A percentile compares a stretch with the other conserved stretches of the same genome.
Conservation (phyloP, 305 asterid species). For the Solanum hybrid region DNA sequence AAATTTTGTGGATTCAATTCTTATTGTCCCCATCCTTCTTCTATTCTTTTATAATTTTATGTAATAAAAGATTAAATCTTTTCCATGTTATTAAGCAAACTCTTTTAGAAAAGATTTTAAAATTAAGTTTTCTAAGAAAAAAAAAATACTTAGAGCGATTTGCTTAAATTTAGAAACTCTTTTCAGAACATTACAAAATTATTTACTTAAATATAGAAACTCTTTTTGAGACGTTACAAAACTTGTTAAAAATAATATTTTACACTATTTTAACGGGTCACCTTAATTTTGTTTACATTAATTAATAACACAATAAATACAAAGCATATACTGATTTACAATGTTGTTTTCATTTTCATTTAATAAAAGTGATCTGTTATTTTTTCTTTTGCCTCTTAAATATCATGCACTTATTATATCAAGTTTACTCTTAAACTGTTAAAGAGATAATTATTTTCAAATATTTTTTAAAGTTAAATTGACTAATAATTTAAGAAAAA, state of each 20-base stretch:
- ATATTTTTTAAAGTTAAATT: not conserved
- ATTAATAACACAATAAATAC: not conserved
- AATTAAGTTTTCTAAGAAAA: not conserved
- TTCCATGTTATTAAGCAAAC: not conserved
- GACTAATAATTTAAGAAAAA: not conserved
- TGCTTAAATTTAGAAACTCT: not conserved
- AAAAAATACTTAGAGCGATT: not conserved
- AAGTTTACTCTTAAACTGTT: not conserved
- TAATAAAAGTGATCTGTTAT: not conserved
- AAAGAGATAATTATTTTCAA: not conserved
- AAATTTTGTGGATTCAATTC: not conserved
- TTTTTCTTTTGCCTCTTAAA: not conserved
- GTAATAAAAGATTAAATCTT: not conserved
- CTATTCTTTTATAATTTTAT: not conserved
- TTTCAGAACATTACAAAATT: not conserved
- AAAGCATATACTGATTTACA: not conserved
- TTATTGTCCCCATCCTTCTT: not conserved
- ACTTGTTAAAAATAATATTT: not conserved
- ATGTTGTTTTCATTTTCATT: not conserved
- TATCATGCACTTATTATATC: not conserved
- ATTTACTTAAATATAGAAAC: not conserved
- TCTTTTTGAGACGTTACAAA: not conserved
- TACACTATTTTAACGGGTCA: not conserved
- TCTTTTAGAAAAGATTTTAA: not conserved
- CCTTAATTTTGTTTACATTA: not conserved